Conservation (phyloP, 2,329 filamentous ascomycete species). For the Leptographium galeiforme region DNA sequence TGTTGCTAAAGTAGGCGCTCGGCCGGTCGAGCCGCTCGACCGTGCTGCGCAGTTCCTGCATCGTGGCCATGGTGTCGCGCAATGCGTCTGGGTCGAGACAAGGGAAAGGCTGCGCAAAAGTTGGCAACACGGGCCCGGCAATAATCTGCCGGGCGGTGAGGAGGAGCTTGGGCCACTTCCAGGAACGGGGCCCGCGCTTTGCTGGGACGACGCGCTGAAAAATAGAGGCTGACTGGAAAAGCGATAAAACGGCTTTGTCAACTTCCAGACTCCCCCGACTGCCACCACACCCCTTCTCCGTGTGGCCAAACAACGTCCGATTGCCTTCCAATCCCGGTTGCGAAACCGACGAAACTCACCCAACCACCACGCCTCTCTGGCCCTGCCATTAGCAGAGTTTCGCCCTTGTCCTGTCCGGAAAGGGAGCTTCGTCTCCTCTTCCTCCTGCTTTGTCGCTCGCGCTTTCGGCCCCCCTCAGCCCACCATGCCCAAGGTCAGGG, state of each 20-base stretch:
- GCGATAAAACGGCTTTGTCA: not conserved
- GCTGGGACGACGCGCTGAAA: slow-evolving; percentile 3
- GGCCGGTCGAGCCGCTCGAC: slow-evolving; percentile 88
- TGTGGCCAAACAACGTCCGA: not conserved
- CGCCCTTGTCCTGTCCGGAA: not conserved
- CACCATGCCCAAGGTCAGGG: slow-evolving; percentile 72
- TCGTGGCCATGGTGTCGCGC: not conserved
- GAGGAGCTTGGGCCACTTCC: slow-evolving; percentile 5
- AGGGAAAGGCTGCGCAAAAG: not conserved
- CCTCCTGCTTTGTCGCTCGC: not conserved
- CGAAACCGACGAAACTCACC: no score
- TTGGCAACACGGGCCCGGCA: not conserved
- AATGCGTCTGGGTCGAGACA: not conserved
- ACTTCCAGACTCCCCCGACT: not conserved
- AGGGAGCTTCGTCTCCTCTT: not conserved
- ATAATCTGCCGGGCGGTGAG: slow-evolving; percentile 1
- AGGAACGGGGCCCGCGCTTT: not conserved
- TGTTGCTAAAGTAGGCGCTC: slow-evolving; percentile 81
- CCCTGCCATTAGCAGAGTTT: not conserved
- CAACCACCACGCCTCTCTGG: no score
- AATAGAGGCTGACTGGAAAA: not conserved
- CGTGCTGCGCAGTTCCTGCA: slow-evolving; percentile 41
- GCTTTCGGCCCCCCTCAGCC: not conserved
- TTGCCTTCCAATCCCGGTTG: no score
- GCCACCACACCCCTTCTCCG: not conserved